A percentile compares a stretch with the other conserved stretches of the same genome.
Evolutionary conservation across 176 grass and related monocot species (phyloP).

Genomic region (Cocos nucifera): DNA sequence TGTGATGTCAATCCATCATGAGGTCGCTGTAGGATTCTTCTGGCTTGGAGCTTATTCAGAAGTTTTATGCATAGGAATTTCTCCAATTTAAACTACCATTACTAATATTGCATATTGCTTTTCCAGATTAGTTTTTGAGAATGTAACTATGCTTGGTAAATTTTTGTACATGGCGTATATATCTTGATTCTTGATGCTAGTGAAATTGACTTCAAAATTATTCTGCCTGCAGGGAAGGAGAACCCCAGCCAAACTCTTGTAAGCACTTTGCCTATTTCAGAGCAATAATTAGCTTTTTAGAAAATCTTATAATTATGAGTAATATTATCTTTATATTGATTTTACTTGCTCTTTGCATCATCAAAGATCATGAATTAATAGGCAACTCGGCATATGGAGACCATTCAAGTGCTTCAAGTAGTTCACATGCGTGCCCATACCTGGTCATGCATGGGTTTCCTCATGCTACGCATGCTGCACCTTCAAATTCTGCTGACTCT

Average conservation of each 20-base stretch:
- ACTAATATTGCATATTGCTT: no score
- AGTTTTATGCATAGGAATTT: no score
- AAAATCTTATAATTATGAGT: no score
- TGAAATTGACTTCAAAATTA: neutral
- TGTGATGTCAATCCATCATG: no score
- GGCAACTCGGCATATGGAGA: constrained; percentile 32
- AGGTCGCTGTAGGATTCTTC: no score
- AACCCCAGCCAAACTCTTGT: constrained; percentile 47
- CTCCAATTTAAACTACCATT: no score
- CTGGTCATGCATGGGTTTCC: constrained; percentile 51
- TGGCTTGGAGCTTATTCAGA: no score
- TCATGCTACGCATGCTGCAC: constrained; percentile 44
- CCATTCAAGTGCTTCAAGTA: constrained; percentile 56
- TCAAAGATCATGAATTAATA: constrained; percentile 44
- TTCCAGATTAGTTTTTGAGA: no score
- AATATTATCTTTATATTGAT: constrained; percentile 9
- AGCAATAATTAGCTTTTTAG: no score
- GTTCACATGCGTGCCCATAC: constrained; percentile 67
- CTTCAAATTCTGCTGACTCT: constrained; percentile 44
- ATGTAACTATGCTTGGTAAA: no score
- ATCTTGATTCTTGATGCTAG: neutral
- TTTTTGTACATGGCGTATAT: no score
- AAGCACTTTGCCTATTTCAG: constrained; percentile 23
- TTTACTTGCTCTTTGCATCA: constrained; percentile 13
- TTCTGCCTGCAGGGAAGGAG: constrained; percentile 49